Evolutionary conservation across 345 rosid species (phyloP).

Genomic region (Murraya koenigii): DNA sequence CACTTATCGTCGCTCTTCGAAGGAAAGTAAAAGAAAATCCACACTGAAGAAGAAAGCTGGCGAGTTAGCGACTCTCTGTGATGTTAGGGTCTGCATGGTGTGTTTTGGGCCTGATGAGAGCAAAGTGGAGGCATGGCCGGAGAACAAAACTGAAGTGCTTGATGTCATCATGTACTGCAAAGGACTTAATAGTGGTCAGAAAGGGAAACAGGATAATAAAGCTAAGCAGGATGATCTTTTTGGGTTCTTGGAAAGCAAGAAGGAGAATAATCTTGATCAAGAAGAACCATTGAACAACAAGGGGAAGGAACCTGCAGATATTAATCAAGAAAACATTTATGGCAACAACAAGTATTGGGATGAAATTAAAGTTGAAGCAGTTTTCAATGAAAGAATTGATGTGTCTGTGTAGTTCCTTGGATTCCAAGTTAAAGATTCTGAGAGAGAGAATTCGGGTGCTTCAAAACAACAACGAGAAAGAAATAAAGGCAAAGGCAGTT

Average conservation of each 20-base stretch:
- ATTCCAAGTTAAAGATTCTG: not conserved
- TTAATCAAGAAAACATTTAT: not conserved
- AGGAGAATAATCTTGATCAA: not conserved
- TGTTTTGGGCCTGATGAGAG: not conserved
- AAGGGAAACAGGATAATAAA: not conserved
- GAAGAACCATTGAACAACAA: not conserved
- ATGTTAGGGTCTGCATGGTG: slow-evolving; percentile 3
- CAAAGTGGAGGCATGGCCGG: slow-evolving; percentile 12
- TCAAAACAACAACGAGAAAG: not conserved
- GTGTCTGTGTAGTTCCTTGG: not conserved
- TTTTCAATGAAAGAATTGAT: not conserved
- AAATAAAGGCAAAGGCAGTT: not conserved
- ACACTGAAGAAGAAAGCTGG: slow-evolving; percentile 15
- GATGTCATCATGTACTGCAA: not conserved
- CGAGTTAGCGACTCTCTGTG: slow-evolving; percentile 4
- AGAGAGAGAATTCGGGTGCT: slow-evolving; percentile 4
- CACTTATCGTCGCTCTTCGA: no score
- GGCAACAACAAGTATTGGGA: not conserved
- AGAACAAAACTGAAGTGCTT: not conserved
- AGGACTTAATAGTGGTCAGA: not conserved
- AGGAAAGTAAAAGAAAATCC: not conserved
- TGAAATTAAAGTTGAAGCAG: not conserved
- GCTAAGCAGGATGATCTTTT: not conserved
- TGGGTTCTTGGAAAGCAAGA: not conserved
- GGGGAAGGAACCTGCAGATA: not conserved